These are phyloP conservation scores for Misopates orontium DNA, from an alignment of 257 asterid genomes.

Conservation along the genomic window DNA sequence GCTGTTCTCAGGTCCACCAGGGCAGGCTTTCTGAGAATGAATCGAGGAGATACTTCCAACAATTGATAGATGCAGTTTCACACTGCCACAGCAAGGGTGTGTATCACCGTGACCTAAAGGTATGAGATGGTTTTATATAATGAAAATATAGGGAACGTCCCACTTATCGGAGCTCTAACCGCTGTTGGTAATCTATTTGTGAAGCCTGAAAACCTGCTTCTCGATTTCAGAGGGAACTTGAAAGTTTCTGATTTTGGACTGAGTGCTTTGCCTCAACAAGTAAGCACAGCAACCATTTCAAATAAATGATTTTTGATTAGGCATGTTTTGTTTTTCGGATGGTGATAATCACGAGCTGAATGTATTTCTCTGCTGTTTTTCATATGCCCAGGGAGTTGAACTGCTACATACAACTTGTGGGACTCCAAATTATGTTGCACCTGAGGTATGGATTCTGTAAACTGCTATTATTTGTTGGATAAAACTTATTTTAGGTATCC, in stretches of 20 bases:
- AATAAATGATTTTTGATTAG: conserved; percentile 1
- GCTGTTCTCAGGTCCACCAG: conserved; percentile 62
- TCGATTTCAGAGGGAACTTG: conserved; percentile 81
- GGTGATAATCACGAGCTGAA: conserved; percentile 13
- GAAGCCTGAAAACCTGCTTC: conserved; percentile 97
- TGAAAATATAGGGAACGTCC: conserved; percentile 15
- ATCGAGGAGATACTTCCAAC: conserved; percentile 85
- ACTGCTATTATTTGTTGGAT: conserved; percentile 21
- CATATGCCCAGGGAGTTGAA: conserved; percentile 71
- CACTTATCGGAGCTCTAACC: conserved; percentile 30
- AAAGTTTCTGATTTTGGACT: conserved; percentile 96
- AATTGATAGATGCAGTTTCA: conserved; percentile 86
- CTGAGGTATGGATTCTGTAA: conserved; percentile 61
- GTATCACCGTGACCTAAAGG: conserved; percentile 95
- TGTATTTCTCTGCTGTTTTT: conserved; percentile 16
- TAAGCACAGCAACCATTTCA: conserved; percentile 35
- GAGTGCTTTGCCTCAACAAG: conserved; percentile 87
- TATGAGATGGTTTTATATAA: conserved; percentile 30
- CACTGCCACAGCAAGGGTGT: conserved; percentile 95
- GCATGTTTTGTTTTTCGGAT: conserved; percentile 16
- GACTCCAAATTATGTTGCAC: conserved; percentile 96
- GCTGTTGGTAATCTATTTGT: conserved; percentile 25
- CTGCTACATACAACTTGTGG: conserved; percentile 97
- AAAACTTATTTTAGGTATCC: neutral
- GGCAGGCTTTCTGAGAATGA: conserved; percentile 76